Evolutionary conservation across 2,329 filamentous ascomycete species (phyloP), one percentile per base, ranked within the genome.

Genomic region (Talaromyces pinophilus): DNA sequence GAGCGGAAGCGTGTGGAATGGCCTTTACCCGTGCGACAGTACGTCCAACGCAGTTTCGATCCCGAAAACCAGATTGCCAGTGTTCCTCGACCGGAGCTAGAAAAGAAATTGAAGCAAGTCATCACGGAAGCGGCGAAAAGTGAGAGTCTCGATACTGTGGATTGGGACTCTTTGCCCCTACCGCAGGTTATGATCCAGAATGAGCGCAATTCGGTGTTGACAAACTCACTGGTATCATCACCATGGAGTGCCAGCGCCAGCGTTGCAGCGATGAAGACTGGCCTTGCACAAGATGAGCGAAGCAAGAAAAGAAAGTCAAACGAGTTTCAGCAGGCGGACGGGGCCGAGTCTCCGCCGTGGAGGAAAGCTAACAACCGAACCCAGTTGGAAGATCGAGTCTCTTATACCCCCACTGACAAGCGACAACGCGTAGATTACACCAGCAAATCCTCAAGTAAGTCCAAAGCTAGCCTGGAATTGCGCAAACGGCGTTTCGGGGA

Each of bases 11-110:
- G 84, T 90, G 81, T 88, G 72, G 87, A 90, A 72, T 98, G 92
- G 90, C 89, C 93, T 38, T 82, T 87, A 52, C 87, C 90, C n/a
- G 92, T 98, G 67, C 91, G 93, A 72, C 84, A 86, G 70, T 98
- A 97, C 80, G 94, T 98, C 38, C 90, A 93, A 74, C 89, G 93
- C 74, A 93, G 93, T 30, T 98, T 98, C 76, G 88, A 91, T 61
- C 86, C 88, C 30, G 86, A 88, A 67, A 91, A 93, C 75, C 82
- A 88, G 70, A 85, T 91, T 69, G 73, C 85, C 5, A 84, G 86
- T 46, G 86, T 93, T 55, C 78, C 82, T 61, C 85, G 86, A 63
- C 73, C 84, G 63, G 92, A 96, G 66, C 90, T 97, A 84, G 91
- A 97, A 78, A 83, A 84, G 67, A 96, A 93, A 75, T 83, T 99